Percentiles rank a stretch among this genome's conserved stretches.
These are phyloP conservation scores for Shiraia bambusicola DNA, from an alignment of 2,329 filamentous ascomycete species.

Conservation along the genomic window DNA sequence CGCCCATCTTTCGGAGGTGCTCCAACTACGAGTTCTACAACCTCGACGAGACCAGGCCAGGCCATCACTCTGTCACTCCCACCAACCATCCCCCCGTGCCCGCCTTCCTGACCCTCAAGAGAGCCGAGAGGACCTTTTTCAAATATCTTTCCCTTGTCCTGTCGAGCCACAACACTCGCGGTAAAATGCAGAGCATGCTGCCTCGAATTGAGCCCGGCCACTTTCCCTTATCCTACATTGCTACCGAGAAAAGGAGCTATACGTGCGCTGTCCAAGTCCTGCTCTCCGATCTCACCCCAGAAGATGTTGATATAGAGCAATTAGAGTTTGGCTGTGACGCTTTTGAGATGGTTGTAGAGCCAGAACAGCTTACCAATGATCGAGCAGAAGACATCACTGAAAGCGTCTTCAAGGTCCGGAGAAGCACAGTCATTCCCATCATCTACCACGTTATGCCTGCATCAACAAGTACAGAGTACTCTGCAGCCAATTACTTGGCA, in stretches of 20 bases:
- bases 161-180: constrained; percentile 48
- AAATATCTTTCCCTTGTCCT: constrained; percentile 65
- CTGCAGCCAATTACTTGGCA: constrained; percentile 52
- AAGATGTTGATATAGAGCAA: constrained; percentile 63
- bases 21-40: constrained; percentile 79
- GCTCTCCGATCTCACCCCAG: constrained; percentile 58
- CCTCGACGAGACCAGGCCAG: constrained; percentile 57
- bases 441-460: constrained; percentile 42
- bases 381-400: constrained; percentile 54
- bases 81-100: constrained; percentile 46
- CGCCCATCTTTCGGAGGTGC: constrained; percentile 62
- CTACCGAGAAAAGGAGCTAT: constrained; percentile 61
- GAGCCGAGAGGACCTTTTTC: constrained; percentile 67
- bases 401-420: constrained; percentile 59
- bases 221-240: constrained; percentile 64
- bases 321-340: constrained; percentile 66
- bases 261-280: constrained; percentile 68
- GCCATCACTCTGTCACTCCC: constrained; percentile 23
- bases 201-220: constrained; percentile 60
- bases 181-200: constrained; percentile 26
- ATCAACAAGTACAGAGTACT: constrained; percentile 19
- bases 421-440: constrained; percentile 58
- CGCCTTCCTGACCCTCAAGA: constrained; percentile 66
- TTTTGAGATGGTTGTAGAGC: constrained; percentile 61
- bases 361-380: constrained; percentile 21